These are phyloP conservation scores for Diphasiastrum complanatum DNA, from an alignment of 83 land plant species.

Conservation along the genomic window DNA sequence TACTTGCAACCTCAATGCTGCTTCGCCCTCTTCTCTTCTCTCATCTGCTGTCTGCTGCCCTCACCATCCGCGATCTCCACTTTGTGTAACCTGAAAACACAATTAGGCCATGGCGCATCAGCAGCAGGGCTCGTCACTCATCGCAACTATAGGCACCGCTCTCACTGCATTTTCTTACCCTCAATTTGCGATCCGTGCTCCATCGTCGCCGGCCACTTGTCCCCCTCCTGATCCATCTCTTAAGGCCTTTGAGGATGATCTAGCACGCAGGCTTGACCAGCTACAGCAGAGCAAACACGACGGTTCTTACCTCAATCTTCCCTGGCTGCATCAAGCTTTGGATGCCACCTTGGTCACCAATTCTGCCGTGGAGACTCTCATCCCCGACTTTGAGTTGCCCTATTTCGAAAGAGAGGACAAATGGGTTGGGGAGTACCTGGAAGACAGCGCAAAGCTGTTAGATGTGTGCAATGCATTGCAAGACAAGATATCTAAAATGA, in stretches of 20 bases:
- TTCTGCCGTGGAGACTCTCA: constrained; percentile 3
- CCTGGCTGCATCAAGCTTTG: constrained; percentile 14
- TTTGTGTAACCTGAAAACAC: too few relatives aligned
- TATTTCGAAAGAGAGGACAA: background rate
- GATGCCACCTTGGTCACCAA: background rate
- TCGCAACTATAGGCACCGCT: background rate
- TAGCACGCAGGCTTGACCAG: background rate
- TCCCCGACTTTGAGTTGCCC: background rate
- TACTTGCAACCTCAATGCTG: too few relatives aligned
- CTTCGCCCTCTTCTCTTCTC: too few relatives aligned
- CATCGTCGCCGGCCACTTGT: background rate
- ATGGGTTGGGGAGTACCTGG: constrained; percentile 22
- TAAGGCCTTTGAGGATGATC: constrained; percentile 10
- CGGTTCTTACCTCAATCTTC: background rate
- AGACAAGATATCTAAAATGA: background rate
- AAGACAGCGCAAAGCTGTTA: constrained; percentile 19
- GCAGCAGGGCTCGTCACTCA: background rate
- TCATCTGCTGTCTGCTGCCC: too few relatives aligned
- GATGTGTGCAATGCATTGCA: constrained; percentile 20
- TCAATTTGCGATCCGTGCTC: background rate
- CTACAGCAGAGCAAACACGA: background rate
- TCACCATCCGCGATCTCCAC: too few relatives aligned
- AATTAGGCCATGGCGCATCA: too few relatives aligned
- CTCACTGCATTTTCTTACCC: background rate
- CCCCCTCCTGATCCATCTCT: background rate